A percentile compares a stretch with the other conserved stretches of the same genome.
Conservation (phyloP, 2,329 filamentous ascomycete genomes). For the Calonectria pauciramosa region DNA sequence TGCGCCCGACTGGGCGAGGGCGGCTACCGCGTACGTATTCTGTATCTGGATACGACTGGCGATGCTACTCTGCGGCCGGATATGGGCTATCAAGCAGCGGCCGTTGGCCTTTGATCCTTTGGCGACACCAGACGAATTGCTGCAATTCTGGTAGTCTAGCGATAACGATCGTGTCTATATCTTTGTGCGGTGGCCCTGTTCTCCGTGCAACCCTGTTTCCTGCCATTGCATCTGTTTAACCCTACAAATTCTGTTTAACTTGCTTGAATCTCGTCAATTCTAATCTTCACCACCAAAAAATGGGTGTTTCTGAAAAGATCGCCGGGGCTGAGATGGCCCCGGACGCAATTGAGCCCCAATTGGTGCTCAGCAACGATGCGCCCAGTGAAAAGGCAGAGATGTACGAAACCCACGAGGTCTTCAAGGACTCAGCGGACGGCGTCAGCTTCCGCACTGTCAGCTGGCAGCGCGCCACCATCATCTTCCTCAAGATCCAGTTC, state of each 20-base stretch:
- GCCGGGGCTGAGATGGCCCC: neutral
- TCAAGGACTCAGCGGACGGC: slow-evolving; percentile 41
- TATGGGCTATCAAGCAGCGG: slow-evolving; percentile 17
- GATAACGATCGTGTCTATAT: slow-evolving; percentile 23
- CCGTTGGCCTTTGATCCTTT: neutral
- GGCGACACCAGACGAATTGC: neutral
- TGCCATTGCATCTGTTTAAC: neutral
- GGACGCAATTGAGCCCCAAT: slow-evolving; percentile 19
- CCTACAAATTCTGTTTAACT: too few species aligned
- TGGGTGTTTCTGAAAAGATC: slow-evolving; percentile 14
- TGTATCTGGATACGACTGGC: neutral
- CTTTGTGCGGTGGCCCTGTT: slow-evolving; percentile 12
- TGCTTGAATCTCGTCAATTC: neutral
- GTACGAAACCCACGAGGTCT: slow-evolving; percentile 42
- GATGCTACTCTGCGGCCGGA: slow-evolving; percentile 17
- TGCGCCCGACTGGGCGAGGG: neutral
- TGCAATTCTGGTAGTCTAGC: neutral
- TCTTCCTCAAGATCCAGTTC: slow-evolving; percentile 55
- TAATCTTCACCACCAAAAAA: neutral
- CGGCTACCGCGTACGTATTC: neutral
- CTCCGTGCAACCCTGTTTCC: neutral
- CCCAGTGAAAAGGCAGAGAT: slow-evolving; percentile 22
- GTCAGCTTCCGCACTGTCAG: slow-evolving; percentile 50
- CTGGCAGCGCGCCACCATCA: slow-evolving; percentile 56
- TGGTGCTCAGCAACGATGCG: slow-evolving; percentile 15